Base-by-base conservation (phyloP, 148 eudicot species). In the Rhododendron ovatum region DNA sequence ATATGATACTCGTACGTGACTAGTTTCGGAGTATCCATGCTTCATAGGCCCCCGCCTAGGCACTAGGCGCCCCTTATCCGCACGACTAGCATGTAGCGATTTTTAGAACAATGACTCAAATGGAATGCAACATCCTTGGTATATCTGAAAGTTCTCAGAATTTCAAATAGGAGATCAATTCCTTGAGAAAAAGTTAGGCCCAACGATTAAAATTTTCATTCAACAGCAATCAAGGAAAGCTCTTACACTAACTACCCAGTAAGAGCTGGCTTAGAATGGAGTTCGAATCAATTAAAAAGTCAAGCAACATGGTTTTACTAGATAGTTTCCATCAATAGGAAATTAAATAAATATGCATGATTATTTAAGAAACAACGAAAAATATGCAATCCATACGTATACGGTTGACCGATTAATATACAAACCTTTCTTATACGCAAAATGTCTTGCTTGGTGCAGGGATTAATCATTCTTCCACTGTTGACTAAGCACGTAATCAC, bases 341-440 rank as follows among this genome's bases (percentile, higher is more conserved):
- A 37, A 53, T 39, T 2, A 48, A 28, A 51, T 24, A 69, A 20
- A 71, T 17, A 50, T 57, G 28, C 55, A 73, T 14, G 20, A 14
- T 41, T 26, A 17, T 24, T 65, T 2, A n/a, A 63, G 18, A 51
- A 83, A 12, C 20, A 83, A 24, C 15, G 51, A 30, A 71, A 71
- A 71, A 71, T 30, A 30, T 30, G 8, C 5, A 71, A 30, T 33
- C 17, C 22, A 28, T 82, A 20, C 7, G 50, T 24, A 53, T 15
- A 50, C 2, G 20, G 47, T 73, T 12, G 11, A 73, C 30, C 37
- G 3, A 47, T 41, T 73, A 39, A 82, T 67, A 55, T 81, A 87
- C 94, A 84, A 53, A 96, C 99, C 99, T 84, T 88, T 90, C 88
- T 89, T 48, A 87, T 84, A 37, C 53, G 87, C 78, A 97, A 85